Percentiles rank a stretch among this genome's conserved stretches.
phyloP scores from a whole-genome alignment of 2,329 filamentous ascomycete genomes.

The Xylariales sp. region DNA sequence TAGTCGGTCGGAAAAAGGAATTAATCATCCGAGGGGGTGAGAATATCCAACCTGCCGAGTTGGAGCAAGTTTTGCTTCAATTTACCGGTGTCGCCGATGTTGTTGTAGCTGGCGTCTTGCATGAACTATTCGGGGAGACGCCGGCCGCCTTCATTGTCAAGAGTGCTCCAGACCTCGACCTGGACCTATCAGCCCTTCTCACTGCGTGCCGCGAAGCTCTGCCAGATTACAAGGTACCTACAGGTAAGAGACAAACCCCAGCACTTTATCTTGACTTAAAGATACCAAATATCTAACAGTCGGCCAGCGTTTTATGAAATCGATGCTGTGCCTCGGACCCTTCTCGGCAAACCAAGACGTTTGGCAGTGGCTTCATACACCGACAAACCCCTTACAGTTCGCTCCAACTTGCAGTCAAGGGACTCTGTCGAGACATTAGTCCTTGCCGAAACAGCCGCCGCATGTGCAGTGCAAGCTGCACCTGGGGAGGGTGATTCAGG shows the following conservation, averaged over 20 bases:
- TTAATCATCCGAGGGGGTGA: constrained; percentile 3
- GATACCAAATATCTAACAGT: neutral
- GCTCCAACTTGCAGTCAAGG: constrained; percentile 1
- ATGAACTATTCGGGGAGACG: constrained; percentile 1
- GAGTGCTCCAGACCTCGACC: constrained; percentile 2
- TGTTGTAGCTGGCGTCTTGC: neutral
- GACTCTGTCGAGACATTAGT: constrained; percentile 2
- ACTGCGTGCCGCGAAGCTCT: constrained; percentile 1
- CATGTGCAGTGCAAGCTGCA: constrained; percentile 3
- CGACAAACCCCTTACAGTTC: constrained; percentile 1
- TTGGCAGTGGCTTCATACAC: constrained; percentile 2
- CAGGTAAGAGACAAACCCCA: neutral
- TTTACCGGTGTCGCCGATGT: constrained; percentile 2
- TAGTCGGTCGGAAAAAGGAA: constrained; percentile 2
- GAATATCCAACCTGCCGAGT: constrained; percentile 3
- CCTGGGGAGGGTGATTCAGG: constrained; percentile 1
- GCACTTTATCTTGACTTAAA: neutral
- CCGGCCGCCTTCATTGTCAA: constrained; percentile 5
- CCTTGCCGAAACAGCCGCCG: constrained; percentile 2
- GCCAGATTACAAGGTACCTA: constrained; percentile 4
- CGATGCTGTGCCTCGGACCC: constrained; percentile 2
- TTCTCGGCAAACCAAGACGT: constrained; percentile 1
- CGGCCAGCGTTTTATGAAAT: constrained; percentile 3
- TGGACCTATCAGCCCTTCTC: constrained; percentile 1
- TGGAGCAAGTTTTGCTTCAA: constrained; percentile 4